Percentiles rank a stretch among this genome's conserved stretches.
Conservation (phyloP, 2,329 filamentous ascomycete species). For the Immersiporthe knoxdaviesiana region DNA sequence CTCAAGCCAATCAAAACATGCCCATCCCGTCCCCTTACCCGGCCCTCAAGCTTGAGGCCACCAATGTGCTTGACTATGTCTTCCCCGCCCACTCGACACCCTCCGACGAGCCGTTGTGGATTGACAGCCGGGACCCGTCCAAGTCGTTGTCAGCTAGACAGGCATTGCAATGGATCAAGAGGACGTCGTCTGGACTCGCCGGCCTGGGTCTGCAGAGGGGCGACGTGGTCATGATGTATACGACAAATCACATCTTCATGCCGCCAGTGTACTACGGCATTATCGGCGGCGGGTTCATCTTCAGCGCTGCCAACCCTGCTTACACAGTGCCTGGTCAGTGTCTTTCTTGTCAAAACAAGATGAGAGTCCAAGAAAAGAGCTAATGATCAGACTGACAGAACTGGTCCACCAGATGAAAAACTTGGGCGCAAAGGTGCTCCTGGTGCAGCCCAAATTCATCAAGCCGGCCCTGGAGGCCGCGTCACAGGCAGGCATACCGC, state of each 20-base stretch:
- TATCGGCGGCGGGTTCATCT: conserved; percentile 55
- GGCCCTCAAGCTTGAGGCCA: conserved; percentile 47
- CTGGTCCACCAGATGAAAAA: conserved; percentile 55
- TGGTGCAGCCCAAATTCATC: conserved; percentile 53
- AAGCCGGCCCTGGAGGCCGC: conserved; percentile 48
- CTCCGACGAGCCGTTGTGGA: conserved; percentile 55
- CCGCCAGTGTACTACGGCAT: conserved; percentile 58
- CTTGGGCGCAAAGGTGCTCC: conserved; percentile 51
- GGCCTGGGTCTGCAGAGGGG: conserved; percentile 48
- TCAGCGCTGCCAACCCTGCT: conserved; percentile 57
- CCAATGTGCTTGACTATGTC: conserved; percentile 46
- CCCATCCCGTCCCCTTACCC: conserved; percentile 48
- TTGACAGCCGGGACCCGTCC: conserved; percentile 51
- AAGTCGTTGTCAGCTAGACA: conserved; percentile 51
- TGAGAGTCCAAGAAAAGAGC: background rate
- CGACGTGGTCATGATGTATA: conserved; percentile 58
- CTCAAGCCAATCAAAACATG: conserved; percentile 40
- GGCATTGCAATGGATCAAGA: conserved; percentile 54
- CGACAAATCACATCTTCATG: conserved; percentile 59
- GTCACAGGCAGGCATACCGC: conserved; percentile 44
- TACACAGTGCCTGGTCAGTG: conserved; percentile 52
- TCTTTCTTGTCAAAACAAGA: background rate
- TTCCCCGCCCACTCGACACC: conserved; percentile 38
- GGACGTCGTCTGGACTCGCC: conserved; percentile 54
- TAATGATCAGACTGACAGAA: conserved; percentile 42